Evolutionary conservation across 1,139 yeast genomes (phyloP), one percentile per base, ranked within the genome.

Genomic region (Sugiyamaella grinbergsii): DNA sequence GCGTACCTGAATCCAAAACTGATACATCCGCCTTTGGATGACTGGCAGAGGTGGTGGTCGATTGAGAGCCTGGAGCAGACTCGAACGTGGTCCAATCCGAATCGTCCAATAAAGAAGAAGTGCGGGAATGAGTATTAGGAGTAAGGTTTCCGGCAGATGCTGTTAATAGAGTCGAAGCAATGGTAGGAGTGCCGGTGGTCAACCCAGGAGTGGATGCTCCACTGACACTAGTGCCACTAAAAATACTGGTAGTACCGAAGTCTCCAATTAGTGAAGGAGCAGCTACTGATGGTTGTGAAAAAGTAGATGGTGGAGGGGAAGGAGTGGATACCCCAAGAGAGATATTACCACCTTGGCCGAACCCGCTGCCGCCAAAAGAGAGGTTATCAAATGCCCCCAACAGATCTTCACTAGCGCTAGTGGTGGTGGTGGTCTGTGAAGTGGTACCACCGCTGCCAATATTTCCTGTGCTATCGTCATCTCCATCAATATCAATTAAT

Each of bases 401-500:
- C 57, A 87, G 75, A 63, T 87, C 95, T 51, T 80, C 81, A 50
- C 78, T 77, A n/a, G 68, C 56, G 5, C 52, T 16, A 6, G 40
- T 23, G 6, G 38, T 28, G 5, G 34, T 26, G 22, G 39, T 13
- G 43, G 20, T 36, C 33, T 15, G 18, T 32, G 71, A 66, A 54
- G 73, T 39, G n/a, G 32, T 7, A 6, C 41, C 31, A 28, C n/a
- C 43, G 8, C 32, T 3, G 63, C 44, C 20, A 70, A 72, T 50
- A 75, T 7, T 18, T 3, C 26, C 44, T 3, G 28, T 32, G 33
- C 39, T 40, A 22, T 50, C 36, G 19, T 50, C 81, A 54, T 79
- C 89, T 59, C 82, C 89, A 62, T 80, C 93, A 62, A 90, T 86
- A 65, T 90, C 96, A 62, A 90, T 87, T 63, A 90, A 76, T n/a